Evolutionary conservation across 768 basidiomycete species (phyloP), one percentile per base, ranked within the genome.

Genomic region (Trametes gibbosa): DNA sequence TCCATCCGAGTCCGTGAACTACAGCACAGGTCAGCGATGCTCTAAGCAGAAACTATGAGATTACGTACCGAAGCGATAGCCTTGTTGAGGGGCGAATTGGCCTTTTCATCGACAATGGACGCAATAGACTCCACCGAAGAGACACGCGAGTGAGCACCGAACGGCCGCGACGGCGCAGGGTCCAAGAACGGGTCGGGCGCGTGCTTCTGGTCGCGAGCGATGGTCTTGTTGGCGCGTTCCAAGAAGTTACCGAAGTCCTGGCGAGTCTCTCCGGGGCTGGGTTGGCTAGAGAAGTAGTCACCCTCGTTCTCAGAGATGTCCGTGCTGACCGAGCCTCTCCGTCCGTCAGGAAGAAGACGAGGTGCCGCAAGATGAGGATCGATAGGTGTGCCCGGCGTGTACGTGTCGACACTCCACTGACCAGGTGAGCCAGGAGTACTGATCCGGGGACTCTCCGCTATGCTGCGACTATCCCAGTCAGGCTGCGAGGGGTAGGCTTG

Each of bases 1-100:
- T 35, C 95, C 95, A 70, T 96, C 93, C 1, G 91, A 81, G 71
- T 96, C 95, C 21, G 95, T 96, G 74, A 97, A 97, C 89, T 94
- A 51, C 13, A 53, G 34, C 27, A 40, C 10, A 41, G 21, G 56
- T 59, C 39, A 47, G 25, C 10, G 50, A 23, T 7, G 32, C 10
- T 21, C 9, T 5, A 6, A 14, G 10, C 32, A 19, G 21, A 12
- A 40, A 14, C n/a, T 7, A 10, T 23, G 59, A 43, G 61, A 24
- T 63, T 19, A 74, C 83, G 64, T 67, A 93, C 91, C 59, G 92
- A 88, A 53, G 88, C 88, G 66, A 93, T 92, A 12, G 94, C 92
- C 74, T 95, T 96, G 77, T 97, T 97, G 59, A 96, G 76, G 12
- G 95, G 94, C 23, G 95, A 94, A 62, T 89, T 89, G 1, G 80